These are phyloP conservation scores for Aspergillus haitiensis DNA, from an alignment of 495 filamentous ascomycete species.

Conservation along the genomic window DNA sequence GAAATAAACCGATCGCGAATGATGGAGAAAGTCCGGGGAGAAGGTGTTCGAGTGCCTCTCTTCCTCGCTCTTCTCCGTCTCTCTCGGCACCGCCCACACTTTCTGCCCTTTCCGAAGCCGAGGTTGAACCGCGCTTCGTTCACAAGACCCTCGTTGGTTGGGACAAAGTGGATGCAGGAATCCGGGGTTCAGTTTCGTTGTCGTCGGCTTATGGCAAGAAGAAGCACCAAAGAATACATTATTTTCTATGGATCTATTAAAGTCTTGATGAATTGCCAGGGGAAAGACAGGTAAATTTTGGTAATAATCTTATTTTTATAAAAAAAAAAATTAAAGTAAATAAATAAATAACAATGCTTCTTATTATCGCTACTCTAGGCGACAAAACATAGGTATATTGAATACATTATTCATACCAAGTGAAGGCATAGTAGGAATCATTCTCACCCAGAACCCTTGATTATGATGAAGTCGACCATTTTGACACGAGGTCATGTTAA, in stretches of 20 bases:
- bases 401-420: too few relatives aligned
- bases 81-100: constrained; percentile 36
- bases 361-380: too few relatives aligned
- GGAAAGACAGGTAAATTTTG: too few relatives aligned
- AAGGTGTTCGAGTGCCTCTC: background rate
- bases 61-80: background rate
- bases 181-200: background rate
- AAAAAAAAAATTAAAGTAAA: background rate
- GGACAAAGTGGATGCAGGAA: background rate
- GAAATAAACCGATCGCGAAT: constrained; percentile 3
- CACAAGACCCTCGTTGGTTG: constrained; percentile 16
- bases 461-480: too few relatives aligned
- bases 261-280: too few relatives aligned
- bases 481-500: too few relatives aligned
- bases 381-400: too few relatives aligned
- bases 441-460: too few relatives aligned
- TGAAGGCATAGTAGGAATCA: too few relatives aligned
- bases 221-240: too few relatives aligned
- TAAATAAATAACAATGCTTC: background rate
- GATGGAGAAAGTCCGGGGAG: constrained; percentile 30
- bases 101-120: constrained; percentile 42
- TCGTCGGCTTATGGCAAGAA: too few relatives aligned
- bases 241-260: too few relatives aligned
- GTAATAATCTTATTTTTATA: background rate
- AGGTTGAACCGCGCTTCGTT: constrained; percentile 30